Conservation (phyloP, 2,329 filamentous ascomycete genomes). For the Xylaria sp. region DNA sequence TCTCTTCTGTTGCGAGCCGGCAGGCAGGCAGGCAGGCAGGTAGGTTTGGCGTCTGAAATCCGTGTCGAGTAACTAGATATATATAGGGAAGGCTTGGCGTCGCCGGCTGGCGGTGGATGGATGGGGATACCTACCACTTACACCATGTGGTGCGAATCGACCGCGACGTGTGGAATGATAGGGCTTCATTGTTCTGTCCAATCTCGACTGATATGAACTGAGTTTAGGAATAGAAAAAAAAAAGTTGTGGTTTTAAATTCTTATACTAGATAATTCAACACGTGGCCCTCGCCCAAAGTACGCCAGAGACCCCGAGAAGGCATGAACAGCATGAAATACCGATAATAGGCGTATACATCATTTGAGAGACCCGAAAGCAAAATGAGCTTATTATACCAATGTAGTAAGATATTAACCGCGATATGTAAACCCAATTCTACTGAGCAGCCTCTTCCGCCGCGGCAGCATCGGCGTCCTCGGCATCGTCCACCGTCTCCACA, state of each 20-base stretch:
- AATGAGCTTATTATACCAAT: neutral
- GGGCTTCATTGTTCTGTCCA: slow-evolving; percentile 1
- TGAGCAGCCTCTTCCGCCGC: slow-evolving; percentile 24
- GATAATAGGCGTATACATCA: slow-evolving; percentile 12
- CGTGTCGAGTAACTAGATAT: too few relatives aligned
- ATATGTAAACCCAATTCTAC: slow-evolving; percentile 3
- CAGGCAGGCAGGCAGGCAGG: too few relatives aligned
- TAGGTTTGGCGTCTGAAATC: too few relatives aligned
- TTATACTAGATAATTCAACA: slow-evolving; percentile 22
- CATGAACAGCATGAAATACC: slow-evolving; percentile 26
- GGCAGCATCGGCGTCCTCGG: slow-evolving; percentile 26
- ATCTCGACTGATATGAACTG: slow-evolving; percentile 10
- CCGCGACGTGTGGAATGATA: too few relatives aligned
- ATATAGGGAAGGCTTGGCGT: too few relatives aligned
- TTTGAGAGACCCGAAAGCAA: slow-evolving; percentile 3
- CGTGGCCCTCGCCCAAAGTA: slow-evolving; percentile 11
- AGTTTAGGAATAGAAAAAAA: slow-evolving; percentile 5
- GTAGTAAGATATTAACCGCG: slow-evolving; percentile 1
- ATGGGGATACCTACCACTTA: too few relatives aligned
- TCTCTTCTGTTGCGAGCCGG: too few relatives aligned
- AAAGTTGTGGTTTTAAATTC: slow-evolving; percentile 25
- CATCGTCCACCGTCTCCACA: slow-evolving; percentile 44
- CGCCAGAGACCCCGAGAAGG: slow-evolving; percentile 11
- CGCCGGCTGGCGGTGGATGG: neutral
- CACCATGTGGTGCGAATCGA: too few relatives aligned